phyloP scores from a whole-genome alignment of 2,329 filamentous ascomycete genomes.

The Diaporthe sp. region DNA sequence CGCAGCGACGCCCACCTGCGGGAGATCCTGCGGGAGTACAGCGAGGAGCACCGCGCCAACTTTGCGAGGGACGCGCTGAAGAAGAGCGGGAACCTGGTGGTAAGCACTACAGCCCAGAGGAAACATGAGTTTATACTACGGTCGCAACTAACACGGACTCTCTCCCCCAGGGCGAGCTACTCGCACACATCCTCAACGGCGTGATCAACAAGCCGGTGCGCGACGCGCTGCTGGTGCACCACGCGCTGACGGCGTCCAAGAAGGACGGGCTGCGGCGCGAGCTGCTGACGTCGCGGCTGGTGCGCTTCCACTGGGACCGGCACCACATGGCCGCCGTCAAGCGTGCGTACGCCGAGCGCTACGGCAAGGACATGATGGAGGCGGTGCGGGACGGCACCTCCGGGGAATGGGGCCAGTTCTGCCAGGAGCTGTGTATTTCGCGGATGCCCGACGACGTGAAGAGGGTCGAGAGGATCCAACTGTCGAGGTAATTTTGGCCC shows the following conservation, averaged over 20 bases:
- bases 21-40: slow-evolving; percentile 84
- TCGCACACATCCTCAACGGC: slow-evolving; percentile 96
- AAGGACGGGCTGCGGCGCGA: slow-evolving; percentile 83
- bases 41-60: slow-evolving; percentile 79
- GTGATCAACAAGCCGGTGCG: slow-evolving; percentile 96
- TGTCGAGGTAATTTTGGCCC: slow-evolving; percentile 10
- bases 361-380: slow-evolving; percentile 79
- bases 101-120: slow-evolving; percentile 63
- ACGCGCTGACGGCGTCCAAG: slow-evolving; percentile 83
- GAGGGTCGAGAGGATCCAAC: slow-evolving; percentile 60
- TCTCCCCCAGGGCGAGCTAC: slow-evolving; percentile 82
- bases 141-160: slow-evolving; percentile 27
- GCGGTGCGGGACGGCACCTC: slow-evolving; percentile 83
- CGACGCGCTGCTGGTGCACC: slow-evolving; percentile 90
- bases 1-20: slow-evolving; percentile 86
- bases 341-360: slow-evolving; percentile 82
- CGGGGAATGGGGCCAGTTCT: slow-evolving; percentile 84
- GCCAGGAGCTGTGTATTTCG: slow-evolving; percentile 75
- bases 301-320: slow-evolving; percentile 93
- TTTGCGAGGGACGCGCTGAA: slow-evolving; percentile 89
- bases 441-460: slow-evolving; percentile 72
- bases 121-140: background rate
- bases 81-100: slow-evolving; percentile 93
- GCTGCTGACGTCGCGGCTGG: slow-evolving; percentile 87
- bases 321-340: slow-evolving; percentile 85